These are phyloP conservation scores for Geotrichum klebahnii DNA, from an alignment of 1,139 yeast species.

Conservation along the genomic window DNA sequence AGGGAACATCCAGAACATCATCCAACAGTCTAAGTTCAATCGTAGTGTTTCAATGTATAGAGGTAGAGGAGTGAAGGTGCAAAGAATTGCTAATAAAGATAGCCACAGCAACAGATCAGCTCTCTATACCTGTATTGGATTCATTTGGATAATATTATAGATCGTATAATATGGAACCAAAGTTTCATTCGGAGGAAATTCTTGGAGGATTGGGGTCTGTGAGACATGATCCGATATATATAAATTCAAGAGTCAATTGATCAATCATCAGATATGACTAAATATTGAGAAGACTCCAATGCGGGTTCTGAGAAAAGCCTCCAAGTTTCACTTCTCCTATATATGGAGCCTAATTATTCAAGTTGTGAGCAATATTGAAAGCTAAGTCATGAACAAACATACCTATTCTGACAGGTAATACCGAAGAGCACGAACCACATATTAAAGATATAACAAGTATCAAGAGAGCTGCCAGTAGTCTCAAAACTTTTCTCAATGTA, in stretches of 20 bases:
- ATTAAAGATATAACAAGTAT: neutral
- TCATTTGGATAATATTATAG: too few relatives aligned
- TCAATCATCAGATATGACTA: conserved; percentile 94
- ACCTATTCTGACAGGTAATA: neutral
- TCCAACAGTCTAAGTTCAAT: too few relatives aligned
- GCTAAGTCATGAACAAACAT: neutral
- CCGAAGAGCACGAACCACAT: conserved; percentile 4
- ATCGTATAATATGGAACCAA: too few relatives aligned
- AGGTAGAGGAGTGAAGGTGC: too few relatives aligned
- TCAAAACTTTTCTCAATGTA: neutral
- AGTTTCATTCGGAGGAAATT: too few relatives aligned
- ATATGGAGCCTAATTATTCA: neutral
- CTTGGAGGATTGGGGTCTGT: too few relatives aligned
- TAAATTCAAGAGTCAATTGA: conserved; percentile 96
- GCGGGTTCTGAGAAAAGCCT: neutral
- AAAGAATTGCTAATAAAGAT: too few relatives aligned
- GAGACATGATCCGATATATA: conserved; percentile 66
- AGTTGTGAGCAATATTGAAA: neutral
- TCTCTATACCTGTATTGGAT: too few relatives aligned
- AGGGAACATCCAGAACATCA: too few relatives aligned
- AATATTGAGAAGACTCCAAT: conserved; percentile 43
- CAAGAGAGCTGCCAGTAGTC: neutral
- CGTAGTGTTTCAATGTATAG: too few relatives aligned
- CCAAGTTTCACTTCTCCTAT: neutral
- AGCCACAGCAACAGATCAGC: too few relatives aligned